Conservation (phyloP, 495 filamentous ascomycete genomes). For the Astrothelium subdiscretum region DNA sequence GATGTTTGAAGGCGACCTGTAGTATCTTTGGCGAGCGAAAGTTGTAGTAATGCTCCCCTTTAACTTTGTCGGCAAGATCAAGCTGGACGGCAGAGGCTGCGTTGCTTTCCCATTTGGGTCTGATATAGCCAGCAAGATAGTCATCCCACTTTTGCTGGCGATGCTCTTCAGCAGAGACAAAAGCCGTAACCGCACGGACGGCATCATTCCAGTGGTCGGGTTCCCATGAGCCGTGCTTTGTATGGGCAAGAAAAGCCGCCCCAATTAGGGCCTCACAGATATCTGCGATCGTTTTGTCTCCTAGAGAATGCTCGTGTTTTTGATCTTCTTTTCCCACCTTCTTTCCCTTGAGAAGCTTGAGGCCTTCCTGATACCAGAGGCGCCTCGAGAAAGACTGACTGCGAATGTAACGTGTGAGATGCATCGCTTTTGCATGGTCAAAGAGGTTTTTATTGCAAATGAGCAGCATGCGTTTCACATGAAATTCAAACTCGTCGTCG, state of each 20-base stretch:
- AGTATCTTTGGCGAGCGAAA: conserved; percentile 71
- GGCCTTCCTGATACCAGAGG: conserved; percentile 72
- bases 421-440: conserved; percentile 54
- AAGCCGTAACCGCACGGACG: conserved; percentile 64
- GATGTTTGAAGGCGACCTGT: conserved; percentile 78
- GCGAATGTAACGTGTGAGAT: conserved; percentile 61
- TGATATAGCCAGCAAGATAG: conserved; percentile 58
- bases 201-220: conserved; percentile 60
- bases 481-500: conserved; percentile 75
- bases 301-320: conserved; percentile 56
- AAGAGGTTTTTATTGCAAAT: conserved; percentile 90
- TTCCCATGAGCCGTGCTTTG: conserved; percentile 27
- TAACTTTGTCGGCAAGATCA: conserved; percentile 56
- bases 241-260: conserved; percentile 62
- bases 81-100: conserved; percentile 47
- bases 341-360: conserved; percentile 52
- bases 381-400: conserved; percentile 68
- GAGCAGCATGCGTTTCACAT: conserved; percentile 81
- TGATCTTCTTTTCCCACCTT: conserved; percentile 45
- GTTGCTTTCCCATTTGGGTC: conserved; percentile 58
- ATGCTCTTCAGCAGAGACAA: conserved; percentile 62
- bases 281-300: conserved; percentile 90
- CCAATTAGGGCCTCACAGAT: conserved; percentile 94
- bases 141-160: conserved; percentile 53
- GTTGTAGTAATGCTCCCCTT: conserved; percentile 57